Conservation (phyloP, 345 rosid species). For the Camelina sativa region DNA sequence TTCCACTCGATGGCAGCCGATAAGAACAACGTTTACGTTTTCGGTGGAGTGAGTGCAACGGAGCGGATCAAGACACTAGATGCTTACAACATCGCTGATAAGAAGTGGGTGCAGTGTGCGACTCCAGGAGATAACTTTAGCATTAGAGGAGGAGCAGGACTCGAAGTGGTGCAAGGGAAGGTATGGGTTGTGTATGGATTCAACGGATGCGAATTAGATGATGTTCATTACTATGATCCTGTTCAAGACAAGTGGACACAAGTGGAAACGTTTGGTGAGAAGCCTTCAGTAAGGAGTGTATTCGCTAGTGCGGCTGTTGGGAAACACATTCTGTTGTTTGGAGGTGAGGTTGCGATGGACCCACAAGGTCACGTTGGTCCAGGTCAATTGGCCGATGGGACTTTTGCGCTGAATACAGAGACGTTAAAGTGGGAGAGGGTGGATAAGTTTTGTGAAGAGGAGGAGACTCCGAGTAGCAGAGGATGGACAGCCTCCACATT, state of each 20-base stretch:
- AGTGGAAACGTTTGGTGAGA: conserved; percentile 38
- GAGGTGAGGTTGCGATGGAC: conserved; percentile 41
- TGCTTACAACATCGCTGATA: conserved; percentile 27
- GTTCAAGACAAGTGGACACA: conserved; percentile 31
- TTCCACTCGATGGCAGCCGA: conserved; percentile 47
- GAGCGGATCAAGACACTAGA: conserved; percentile 19
- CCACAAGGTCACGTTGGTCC: conserved; percentile 37
- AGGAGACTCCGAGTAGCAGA: conserved; percentile 22
- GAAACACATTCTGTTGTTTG: conserved; percentile 39
- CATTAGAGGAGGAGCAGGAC: conserved; percentile 42
- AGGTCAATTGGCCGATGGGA: conserved; percentile 34
- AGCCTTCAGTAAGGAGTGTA: conserved; percentile 38
- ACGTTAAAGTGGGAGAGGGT: conserved; percentile 37
- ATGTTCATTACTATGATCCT: conserved; percentile 35
- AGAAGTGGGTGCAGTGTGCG: conserved; percentile 34
- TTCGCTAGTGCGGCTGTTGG: conserved; percentile 40
- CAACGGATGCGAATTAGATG: conserved; percentile 27
- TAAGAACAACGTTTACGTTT: conserved; percentile 34
- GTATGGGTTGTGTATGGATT: conserved; percentile 45
- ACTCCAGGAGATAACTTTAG: conserved; percentile 20
- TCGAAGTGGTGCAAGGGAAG: conserved; percentile 39
- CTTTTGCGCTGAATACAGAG: conserved; percentile 35
- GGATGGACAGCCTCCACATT: conserved; percentile 42
- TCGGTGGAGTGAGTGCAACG: conserved; percentile 37
- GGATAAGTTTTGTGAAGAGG: conserved; percentile 24